Evolutionary conservation across 2,329 filamentous ascomycete genomes (phyloP).

Genomic region (Mollisiaceae sp.): DNA sequence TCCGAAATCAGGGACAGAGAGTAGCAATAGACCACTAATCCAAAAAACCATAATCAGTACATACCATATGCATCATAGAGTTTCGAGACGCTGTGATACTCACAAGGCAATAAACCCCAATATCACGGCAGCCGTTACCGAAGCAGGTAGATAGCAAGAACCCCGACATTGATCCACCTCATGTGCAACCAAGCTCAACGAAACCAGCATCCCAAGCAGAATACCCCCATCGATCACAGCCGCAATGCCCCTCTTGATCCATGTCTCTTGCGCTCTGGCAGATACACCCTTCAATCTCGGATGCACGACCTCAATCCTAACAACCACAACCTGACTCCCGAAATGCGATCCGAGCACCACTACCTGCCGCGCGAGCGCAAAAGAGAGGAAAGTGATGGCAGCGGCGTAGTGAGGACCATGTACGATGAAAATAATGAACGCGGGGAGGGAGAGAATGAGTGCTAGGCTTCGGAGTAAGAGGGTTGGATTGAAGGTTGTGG

Average conservation of each 20-base stretch:
- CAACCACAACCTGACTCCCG: slow-evolving; percentile 24
- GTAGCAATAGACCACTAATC: slow-evolving; percentile 27
- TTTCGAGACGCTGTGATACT: slow-evolving; percentile 8
- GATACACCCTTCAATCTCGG: slow-evolving; percentile 21
- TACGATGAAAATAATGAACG: slow-evolving; percentile 31
- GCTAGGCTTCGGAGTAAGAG: slow-evolving; percentile 20
- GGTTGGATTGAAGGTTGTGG: slow-evolving; percentile 29
- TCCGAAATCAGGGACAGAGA: slow-evolving; percentile 30
- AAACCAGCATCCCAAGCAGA: slow-evolving; percentile 27
- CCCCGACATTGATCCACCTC: slow-evolving; percentile 17
- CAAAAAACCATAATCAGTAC: neutral
- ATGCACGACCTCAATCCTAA: slow-evolving; percentile 34
- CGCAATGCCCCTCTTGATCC: slow-evolving; percentile 24
- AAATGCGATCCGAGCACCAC: slow-evolving; percentile 29
- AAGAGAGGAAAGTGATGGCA: slow-evolving; percentile 32
- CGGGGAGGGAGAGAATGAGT: slow-evolving; percentile 28
- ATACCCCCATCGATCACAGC: slow-evolving; percentile 25
- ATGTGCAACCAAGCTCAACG: slow-evolving; percentile 25
- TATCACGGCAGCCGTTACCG: slow-evolving; percentile 22
- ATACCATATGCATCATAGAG: neutral
- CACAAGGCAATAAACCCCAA: slow-evolving; percentile 31
- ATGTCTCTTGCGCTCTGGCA: slow-evolving; percentile 25
- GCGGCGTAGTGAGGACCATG: slow-evolving; percentile 17
- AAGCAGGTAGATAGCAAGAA: neutral
- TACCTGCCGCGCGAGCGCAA: slow-evolving; percentile 29